A percentile compares a stretch with the other conserved stretches of the same genome.
phyloP scores from a whole-genome alignment of 2,329 filamentous ascomycete species.

The Exophiala phaeomuriformis region DNA sequence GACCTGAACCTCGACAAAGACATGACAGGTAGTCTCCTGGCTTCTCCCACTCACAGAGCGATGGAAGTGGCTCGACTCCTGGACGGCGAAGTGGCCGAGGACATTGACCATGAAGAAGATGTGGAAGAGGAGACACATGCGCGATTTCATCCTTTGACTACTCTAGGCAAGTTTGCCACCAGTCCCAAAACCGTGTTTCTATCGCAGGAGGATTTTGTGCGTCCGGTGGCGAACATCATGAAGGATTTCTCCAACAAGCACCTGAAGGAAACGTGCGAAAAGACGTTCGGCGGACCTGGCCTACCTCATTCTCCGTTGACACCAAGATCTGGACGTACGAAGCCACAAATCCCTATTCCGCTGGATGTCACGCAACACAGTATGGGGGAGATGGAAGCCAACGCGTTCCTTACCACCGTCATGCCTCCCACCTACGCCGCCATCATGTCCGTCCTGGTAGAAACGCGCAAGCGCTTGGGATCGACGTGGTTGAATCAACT shows the following conservation, averaged over 20 bases:
- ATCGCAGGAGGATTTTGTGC: constrained; percentile 60
- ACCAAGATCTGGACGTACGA: constrained; percentile 45
- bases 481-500: constrained; percentile 52
- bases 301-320: constrained; percentile 67
- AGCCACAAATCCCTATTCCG: constrained; percentile 52
- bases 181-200: constrained; percentile 67
- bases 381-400: constrained; percentile 57
- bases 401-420: constrained; percentile 51
- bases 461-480: constrained; percentile 54
- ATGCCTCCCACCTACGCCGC: constrained; percentile 57
- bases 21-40: constrained; percentile 14
- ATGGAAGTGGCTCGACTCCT: constrained; percentile 36
- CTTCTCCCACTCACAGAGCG: constrained; percentile 28
- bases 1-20: constrained; percentile 1
- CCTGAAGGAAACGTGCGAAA: constrained; percentile 62
- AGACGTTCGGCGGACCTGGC: constrained; percentile 65
- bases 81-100: constrained; percentile 39
- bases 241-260: constrained; percentile 64
- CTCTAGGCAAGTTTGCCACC: constrained; percentile 66
- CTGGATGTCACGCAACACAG: constrained; percentile 48
- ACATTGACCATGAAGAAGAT: constrained; percentile 34
- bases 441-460: constrained; percentile 49
- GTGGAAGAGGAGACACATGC: constrained; percentile 45
- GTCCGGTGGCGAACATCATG: constrained; percentile 64
- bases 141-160: constrained; percentile 51